Conservation (phyloP, 306 rosid genomes). For the Lathyrus tuberosus region DNA sequence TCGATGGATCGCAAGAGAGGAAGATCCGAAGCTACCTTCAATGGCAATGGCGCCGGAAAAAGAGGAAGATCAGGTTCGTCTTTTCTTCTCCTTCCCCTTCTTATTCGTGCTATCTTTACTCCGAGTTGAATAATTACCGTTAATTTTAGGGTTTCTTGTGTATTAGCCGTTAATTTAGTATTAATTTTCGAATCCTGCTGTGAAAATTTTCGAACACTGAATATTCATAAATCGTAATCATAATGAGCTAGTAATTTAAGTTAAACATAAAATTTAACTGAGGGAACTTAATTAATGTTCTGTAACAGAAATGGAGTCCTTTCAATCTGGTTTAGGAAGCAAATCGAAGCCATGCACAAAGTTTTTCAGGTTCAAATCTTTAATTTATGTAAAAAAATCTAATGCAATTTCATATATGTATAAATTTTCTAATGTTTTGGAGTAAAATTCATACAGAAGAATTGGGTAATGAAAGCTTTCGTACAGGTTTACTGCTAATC, state of each 20-base stretch:
- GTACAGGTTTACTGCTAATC: slow-evolving; percentile 80
- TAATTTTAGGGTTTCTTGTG: background rate
- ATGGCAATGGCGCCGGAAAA: slow-evolving; percentile 79
- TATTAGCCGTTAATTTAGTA: background rate
- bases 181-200: background rate
- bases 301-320: slow-evolving; percentile 91
- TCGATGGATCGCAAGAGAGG: slow-evolving; percentile 66
- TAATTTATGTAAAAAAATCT: slow-evolving; percentile 71
- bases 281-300: slow-evolving; percentile 76
- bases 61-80: slow-evolving; percentile 65
- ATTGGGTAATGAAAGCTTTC: slow-evolving; percentile 69
- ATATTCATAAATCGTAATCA: background rate
- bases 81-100: background rate
- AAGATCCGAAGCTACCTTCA: slow-evolving; percentile 59
- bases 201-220: background rate
- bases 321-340: slow-evolving; percentile 93
- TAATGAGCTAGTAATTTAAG: slow-evolving; percentile 30
- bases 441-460: slow-evolving; percentile 10
- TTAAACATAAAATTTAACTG: slow-evolving; percentile 50
- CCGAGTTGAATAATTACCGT: background rate
- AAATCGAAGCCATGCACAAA: slow-evolving; percentile 99
- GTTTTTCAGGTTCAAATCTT: slow-evolving; percentile 99
- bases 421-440: slow-evolving; percentile 43
- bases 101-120: background rate
- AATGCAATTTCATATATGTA: slow-evolving; percentile 52